Conservation (phyloP, 2,329 filamentous ascomycete species). For the Drechslera avenae region DNA sequence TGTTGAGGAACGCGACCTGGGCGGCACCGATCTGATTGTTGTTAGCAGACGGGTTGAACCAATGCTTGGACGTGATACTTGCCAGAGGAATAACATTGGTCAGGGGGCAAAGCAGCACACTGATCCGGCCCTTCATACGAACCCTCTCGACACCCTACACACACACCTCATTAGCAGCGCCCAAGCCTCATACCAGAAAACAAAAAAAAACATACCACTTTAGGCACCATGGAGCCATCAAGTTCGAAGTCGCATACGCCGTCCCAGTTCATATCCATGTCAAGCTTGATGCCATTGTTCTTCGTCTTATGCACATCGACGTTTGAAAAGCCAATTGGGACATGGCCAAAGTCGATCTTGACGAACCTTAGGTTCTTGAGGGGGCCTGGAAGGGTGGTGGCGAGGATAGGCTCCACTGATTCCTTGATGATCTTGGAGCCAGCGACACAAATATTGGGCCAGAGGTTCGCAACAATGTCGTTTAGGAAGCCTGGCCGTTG, state of each 20-base stretch:
- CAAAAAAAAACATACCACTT: conserved; percentile 40
- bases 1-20: conserved; percentile 58
- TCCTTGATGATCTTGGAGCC: conserved; percentile 54
- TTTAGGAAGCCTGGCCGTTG: conserved; percentile 52
- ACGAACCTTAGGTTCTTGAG: conserved; percentile 52
- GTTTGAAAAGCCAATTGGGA: conserved; percentile 50
- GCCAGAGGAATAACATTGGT: conserved; percentile 56
- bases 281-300: conserved; percentile 55
- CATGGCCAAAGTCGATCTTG: conserved; percentile 54
- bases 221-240: conserved; percentile 54
- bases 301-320: conserved; percentile 55
- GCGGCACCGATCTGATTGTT: conserved; percentile 53
- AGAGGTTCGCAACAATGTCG: conserved; percentile 55
- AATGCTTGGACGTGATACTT: conserved; percentile 18
- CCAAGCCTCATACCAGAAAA: not conserved
- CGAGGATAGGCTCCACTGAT: conserved; percentile 56
- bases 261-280: conserved; percentile 56
- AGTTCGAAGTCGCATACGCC: conserved; percentile 56
- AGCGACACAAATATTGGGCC: conserved; percentile 57
- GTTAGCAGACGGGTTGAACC: conserved; percentile 10
- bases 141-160: conserved; percentile 55
- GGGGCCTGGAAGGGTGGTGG: conserved; percentile 53
- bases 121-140: conserved; percentile 53
- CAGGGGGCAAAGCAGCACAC: conserved; percentile 53
- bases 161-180: not conserved